phyloP scores from a whole-genome alignment of 352 stramenopile genomes.

The Elongisporangium senticosum region DNA sequence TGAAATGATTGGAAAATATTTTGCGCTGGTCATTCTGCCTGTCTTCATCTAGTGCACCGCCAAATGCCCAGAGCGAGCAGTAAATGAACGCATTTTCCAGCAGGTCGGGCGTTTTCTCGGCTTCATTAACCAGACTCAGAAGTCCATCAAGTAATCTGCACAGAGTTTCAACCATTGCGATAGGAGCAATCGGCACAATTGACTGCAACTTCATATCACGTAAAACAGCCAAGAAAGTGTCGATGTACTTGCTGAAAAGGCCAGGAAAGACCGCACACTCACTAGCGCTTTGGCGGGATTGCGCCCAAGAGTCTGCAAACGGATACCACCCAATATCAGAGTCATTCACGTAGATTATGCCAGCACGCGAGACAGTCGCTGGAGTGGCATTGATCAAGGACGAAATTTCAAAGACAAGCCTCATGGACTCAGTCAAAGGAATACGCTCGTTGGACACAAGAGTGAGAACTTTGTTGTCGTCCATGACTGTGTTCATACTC shows the following conservation, averaged over 20 bases:
- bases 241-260: slow-evolving; percentile 94
- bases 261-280: slow-evolving; percentile 83
- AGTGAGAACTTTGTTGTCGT: slow-evolving; percentile 94
- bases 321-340: slow-evolving; percentile 89
- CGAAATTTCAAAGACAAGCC: slow-evolving; percentile 97
- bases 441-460: slow-evolving; percentile 97
- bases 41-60: slow-evolving; percentile 89
- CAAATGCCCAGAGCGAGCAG: slow-evolving; percentile 94
- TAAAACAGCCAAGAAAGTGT: slow-evolving; percentile 72
- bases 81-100: slow-evolving; percentile 96
- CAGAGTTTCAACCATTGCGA: slow-evolving; percentile 86
- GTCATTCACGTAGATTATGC: slow-evolving; percentile 97
- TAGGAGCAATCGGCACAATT: slow-evolving; percentile 45
- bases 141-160: slow-evolving; percentile 94
- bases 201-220: slow-evolving; percentile 53
- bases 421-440: slow-evolving; percentile 93
- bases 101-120: slow-evolving; percentile 80
- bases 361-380: slow-evolving; percentile 94
- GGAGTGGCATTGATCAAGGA: slow-evolving; percentile 95
- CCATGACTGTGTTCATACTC: slow-evolving; percentile 91
- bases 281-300: slow-evolving; percentile 63
- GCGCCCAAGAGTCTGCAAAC: slow-evolving; percentile 92
- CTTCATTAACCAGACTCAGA: slow-evolving; percentile 60
- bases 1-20: slow-evolving; percentile 53
- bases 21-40: slow-evolving; percentile 51